Conservation (phyloP, 2,329 filamentous ascomycete genomes). For the Pseudogymnoascus sp. region DNA sequence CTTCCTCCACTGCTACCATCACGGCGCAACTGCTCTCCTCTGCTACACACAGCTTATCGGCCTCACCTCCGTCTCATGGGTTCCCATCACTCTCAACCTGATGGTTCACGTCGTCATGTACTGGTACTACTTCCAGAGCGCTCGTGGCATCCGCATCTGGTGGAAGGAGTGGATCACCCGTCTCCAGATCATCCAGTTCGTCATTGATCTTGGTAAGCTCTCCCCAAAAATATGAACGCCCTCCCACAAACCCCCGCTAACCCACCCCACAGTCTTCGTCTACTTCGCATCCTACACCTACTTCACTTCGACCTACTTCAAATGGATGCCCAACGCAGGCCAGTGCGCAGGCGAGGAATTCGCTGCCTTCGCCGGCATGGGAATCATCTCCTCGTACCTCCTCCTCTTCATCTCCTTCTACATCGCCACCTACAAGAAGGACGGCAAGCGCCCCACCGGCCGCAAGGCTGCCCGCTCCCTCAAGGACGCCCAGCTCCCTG, state of each 20-base stretch:
- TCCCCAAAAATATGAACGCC: background rate
- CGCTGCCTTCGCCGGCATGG: slow-evolving; percentile 85
- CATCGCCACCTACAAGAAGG: slow-evolving; percentile 89
- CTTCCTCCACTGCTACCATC: slow-evolving; percentile 98
- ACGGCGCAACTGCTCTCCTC: slow-evolving; percentile 89
- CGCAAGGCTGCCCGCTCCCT: slow-evolving; percentile 61
- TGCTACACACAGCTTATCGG: slow-evolving; percentile 97
- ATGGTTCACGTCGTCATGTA: slow-evolving; percentile 98
- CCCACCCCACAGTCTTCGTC: slow-evolving; percentile 67
- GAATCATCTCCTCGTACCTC: slow-evolving; percentile 87
- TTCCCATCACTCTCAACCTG: slow-evolving; percentile 85
- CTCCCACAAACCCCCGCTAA: slow-evolving; percentile 17
- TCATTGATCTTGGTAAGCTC: slow-evolving; percentile 82
- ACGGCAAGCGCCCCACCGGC: slow-evolving; percentile 68
- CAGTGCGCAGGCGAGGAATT: slow-evolving; percentile 94
- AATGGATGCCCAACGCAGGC: slow-evolving; percentile 72
- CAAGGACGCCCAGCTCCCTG: slow-evolving; percentile 25
- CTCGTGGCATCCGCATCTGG: slow-evolving; percentile 91
- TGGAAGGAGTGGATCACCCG: slow-evolving; percentile 99
- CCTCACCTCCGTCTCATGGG: slow-evolving; percentile 89
- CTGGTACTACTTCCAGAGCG: slow-evolving; percentile 99
- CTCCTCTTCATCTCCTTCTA: slow-evolving; percentile 99
- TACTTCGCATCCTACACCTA: slow-evolving; percentile 99
- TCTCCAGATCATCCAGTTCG: slow-evolving; percentile 93
- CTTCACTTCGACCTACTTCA: slow-evolving; percentile 87